Percentiles rank a stretch among this genome's conserved stretches.
These are phyloP conservation scores for Cystoderma amianthinum DNA, from an alignment of 768 basidiomycete species.

Conservation along the genomic window DNA sequence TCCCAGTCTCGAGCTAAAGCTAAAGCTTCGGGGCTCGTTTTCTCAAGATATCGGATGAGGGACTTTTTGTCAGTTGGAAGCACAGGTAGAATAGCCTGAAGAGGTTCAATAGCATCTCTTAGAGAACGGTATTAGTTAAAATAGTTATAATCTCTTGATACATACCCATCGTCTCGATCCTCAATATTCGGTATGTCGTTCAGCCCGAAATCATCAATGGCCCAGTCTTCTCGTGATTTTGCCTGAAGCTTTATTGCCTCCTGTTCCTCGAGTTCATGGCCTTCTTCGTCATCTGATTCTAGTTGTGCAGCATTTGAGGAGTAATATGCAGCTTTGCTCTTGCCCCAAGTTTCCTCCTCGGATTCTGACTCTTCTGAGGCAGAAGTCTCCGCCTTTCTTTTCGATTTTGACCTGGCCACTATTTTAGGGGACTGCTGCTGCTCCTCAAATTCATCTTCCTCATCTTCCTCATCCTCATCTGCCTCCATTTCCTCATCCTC, in stretches of 20 bases:
- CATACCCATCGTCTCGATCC: conserved; percentile 24
- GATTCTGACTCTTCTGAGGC: conserved; percentile 27
- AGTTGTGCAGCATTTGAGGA: conserved; percentile 76
- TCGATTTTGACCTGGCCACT: conserved; percentile 21
- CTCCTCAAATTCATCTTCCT: conserved; percentile 25
- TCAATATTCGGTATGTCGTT: conserved; percentile 45
- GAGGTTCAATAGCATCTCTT: conserved; percentile 32
- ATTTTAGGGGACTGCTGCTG: conserved; percentile 14
- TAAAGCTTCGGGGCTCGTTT: conserved; percentile 68
- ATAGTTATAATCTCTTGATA: conserved; percentile 4
- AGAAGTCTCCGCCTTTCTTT: conserved; percentile 18
- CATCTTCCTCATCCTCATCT: conserved; percentile 26
- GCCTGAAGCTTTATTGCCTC: conserved; percentile 77
- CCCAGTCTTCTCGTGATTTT: conserved; percentile 65
- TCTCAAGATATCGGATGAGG: conserved; percentile 63
- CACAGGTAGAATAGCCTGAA: conserved; percentile 23
- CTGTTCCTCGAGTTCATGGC: conserved; percentile 80
- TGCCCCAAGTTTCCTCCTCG: conserved; percentile 77
- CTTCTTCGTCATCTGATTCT: conserved; percentile 86
- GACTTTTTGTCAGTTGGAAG: conserved; percentile 51
- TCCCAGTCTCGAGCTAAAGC: conserved; percentile 84
- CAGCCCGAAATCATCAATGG: conserved; percentile 81
- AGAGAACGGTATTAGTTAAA: conserved; percentile 1
- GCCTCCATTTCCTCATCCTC: conserved; percentile 42
- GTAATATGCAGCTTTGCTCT: conserved; percentile 75